phyloP scores from a whole-genome alignment of 2,329 filamentous ascomycete species.

The Macrophomina phaseolina region DNA sequence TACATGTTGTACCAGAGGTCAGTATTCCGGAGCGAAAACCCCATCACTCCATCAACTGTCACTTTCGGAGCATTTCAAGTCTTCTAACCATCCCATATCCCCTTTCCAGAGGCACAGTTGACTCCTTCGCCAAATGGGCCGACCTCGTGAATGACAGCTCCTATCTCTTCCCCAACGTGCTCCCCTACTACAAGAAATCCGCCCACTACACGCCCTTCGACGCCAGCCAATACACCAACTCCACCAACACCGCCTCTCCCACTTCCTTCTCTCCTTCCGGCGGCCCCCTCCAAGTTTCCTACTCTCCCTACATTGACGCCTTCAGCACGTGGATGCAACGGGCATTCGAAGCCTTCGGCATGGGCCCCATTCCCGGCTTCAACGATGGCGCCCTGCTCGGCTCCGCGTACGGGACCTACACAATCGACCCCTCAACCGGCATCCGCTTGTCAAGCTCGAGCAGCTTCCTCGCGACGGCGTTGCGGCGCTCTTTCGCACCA shows the following conservation, averaged over 20 bases:
- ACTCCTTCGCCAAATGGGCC: conserved; percentile 31
- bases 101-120: conserved; percentile 21
- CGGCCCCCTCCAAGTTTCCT: conserved; percentile 27
- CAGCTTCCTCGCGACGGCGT: conserved; percentile 33
- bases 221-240: conserved; percentile 20
- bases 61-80: too few species aligned
- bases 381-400: conserved; percentile 20
- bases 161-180: conserved; percentile 31
- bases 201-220: conserved; percentile 30
- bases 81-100: neutral
- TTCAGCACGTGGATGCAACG: conserved; percentile 11
- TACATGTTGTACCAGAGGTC: conserved; percentile 25
- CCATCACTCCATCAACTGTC: too few species aligned
- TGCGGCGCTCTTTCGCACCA: conserved; percentile 22
- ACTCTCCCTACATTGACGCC: conserved; percentile 9
- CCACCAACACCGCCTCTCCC: conserved; percentile 16
- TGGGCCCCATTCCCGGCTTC: conserved; percentile 2
- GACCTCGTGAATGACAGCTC: conserved; percentile 32
- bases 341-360: conserved; percentile 22
- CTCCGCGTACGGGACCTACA: conserved; percentile 27
- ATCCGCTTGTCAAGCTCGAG: conserved; percentile 31
- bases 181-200: conserved; percentile 32
- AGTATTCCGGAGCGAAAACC: neutral
- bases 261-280: conserved; percentile 31
- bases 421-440: conserved; percentile 36